Evolutionary conservation across 352 stramenopile genomes (phyloP), one percentile per base, ranked within the genome.

Genomic region (Saprolegnia parasitica): DNA sequence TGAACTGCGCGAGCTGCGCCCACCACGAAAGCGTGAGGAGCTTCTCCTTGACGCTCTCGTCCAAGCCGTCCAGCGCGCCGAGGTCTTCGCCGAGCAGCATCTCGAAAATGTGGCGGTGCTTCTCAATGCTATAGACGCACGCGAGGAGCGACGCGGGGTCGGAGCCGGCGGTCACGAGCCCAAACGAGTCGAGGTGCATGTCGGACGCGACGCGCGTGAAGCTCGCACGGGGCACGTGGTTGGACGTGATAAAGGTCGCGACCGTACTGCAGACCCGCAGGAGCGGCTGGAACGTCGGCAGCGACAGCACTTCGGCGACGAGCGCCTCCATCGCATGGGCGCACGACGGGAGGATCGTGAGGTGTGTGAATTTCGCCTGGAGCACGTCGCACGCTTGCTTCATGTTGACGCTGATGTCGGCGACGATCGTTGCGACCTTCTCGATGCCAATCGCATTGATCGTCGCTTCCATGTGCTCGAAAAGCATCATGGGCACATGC

Each of bases 311-410:
- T 39, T 89, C 81, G n/a, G 37, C 58, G 63, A 89, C 76, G 78
- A 89, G 87, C 21, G 70, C 68, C 47, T 71, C 76, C 76, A 88
- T 89, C 23, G 78, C 76, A 47, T 89, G 77, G 18, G 76, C 73
- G 50, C 83, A 89, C 58, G 80, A 88, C 13, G 80, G 78, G 15
- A 91, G 67, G 55, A 91, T 87, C 15, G 81, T 87, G 55, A 88
- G 78, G 49, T 72, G 63, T 16, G 80, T 79, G 63, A 84, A 88
- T 70, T 89, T 89, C 67, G 56, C 71, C 26, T 84, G 67, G 5
- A 91, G 76, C 50, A 72, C 61, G 35, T 79, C 32, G 16, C 74
- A 68, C 1, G 78, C 80, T 52, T 89, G 76, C 66, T 81, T 86
- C 80, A 89, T 89, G 66, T 64, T 78, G 5, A 77, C 66, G 50